Percentiles rank a stretch among this genome's conserved stretches.
phyloP scores from a whole-genome alignment of 768 basidiomycete genomes.

The Serpula lacrymans region DNA sequence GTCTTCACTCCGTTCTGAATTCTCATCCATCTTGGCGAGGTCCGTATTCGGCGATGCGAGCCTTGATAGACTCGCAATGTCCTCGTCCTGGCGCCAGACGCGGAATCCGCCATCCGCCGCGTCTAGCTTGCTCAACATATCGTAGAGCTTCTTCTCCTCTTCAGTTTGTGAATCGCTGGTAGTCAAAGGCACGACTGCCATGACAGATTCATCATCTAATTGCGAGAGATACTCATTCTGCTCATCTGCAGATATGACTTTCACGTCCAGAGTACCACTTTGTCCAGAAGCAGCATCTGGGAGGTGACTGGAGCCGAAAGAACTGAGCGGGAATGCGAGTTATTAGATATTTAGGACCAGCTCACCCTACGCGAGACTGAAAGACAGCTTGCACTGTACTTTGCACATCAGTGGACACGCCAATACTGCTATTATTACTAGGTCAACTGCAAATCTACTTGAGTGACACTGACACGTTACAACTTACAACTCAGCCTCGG shows the following conservation, averaged over 20 bases:
- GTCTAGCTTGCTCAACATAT: conserved; percentile 16
- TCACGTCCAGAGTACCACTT: conserved; percentile 23
- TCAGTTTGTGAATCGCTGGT: conserved; percentile 14
- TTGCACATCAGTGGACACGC: conserved; percentile 20
- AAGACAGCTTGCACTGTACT: conserved; percentile 34
- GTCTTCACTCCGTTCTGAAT: no score
- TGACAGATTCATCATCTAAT: conserved; percentile 22
- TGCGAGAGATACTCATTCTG: conserved; percentile 27
- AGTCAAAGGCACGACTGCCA: conserved; percentile 26
- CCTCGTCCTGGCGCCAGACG: no score
- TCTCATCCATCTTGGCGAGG: no score
- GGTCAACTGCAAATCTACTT: conserved; percentile 8
- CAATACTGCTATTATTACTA: not conserved
- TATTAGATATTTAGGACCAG: conserved; percentile 14
- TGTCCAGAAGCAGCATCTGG: conserved; percentile 7
- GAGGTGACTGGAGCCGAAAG: conserved; percentile 4
- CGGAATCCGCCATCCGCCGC: conserved; percentile 15
- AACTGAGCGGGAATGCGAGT: not conserved
- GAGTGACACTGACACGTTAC: not conserved
- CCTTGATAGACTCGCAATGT: no score
- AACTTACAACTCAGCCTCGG: conserved; percentile 27
- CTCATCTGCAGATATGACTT: conserved; percentile 25
- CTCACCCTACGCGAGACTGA: conserved; percentile 33
- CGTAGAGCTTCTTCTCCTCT: conserved; percentile 24
- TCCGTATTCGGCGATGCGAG: no score